Evolutionary conservation across 1,139 yeast genomes (phyloP), one percentile per base, ranked within the genome.

Genomic region (Yamadazyma mexicana): DNA sequence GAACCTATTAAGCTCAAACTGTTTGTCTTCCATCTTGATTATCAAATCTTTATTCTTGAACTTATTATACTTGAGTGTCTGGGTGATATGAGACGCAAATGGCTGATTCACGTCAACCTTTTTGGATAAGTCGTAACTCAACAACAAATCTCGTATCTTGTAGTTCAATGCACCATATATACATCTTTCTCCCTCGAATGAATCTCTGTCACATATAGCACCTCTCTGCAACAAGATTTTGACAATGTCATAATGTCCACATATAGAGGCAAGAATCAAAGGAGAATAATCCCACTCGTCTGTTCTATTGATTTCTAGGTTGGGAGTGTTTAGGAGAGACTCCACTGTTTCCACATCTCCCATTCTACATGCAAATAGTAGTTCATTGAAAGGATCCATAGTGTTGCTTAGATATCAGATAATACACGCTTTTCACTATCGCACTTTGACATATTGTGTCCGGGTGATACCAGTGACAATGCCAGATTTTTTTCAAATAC

Each of bases 241-340:
- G 12, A 86, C 94, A 7, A 85, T 71, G 1, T 65, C 64, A 45
- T 70, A 73, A 57, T 85, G 92, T 0, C 95, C 95, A 62, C 94
- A 85, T 10, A 86, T 55, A 22, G 87, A 79, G 8, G 89, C 87
- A 23, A 85, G 60, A 44, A 82, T 81, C 46, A 86, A 66, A 0
- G 94, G 94, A 2, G 89, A 75, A 55, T 83, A 81, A 55, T 86
- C 86, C 74, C 83, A 85, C 47, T 77, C 79, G 54, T 86, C 94
- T 27, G 79, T 77, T 40, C 68, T 77, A 55, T 86, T 86, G 42
- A 79, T 59, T 46, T 81, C 73, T 8, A 81, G 67, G 14, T 82
- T 77, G 4, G 77, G 72, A 0, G 81, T 67, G 9, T 61, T 55
- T 5, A 83, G 66, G 31, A 81, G 59, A 23, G 77, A 63, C 39